Conservation (phyloP, 1,139 yeast species). For the Hemisphaericaspora xylofermentans region DNA sequence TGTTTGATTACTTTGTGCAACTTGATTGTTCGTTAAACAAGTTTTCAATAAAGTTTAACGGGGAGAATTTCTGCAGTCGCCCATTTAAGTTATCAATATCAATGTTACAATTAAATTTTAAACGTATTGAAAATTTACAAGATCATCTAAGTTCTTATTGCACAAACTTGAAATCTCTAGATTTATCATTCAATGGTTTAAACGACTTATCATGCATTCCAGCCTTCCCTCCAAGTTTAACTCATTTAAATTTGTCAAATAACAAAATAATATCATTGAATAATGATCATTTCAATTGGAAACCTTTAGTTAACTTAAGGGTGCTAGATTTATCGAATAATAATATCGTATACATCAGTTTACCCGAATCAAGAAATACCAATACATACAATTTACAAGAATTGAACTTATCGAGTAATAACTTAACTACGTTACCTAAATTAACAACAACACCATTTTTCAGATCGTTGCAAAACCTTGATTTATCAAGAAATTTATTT, state of each 20-base stretch:
- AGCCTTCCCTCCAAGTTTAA: constrained; percentile 18
- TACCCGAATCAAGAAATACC: constrained; percentile 2
- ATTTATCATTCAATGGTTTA: constrained; percentile 25
- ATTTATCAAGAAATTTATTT: constrained; percentile 26
- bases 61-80: constrained; percentile 1
- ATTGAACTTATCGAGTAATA: constrained; percentile 23
- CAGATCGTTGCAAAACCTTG: constrained; percentile 15
- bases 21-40: constrained; percentile 1
- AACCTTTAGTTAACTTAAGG: constrained; percentile 13
- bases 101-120: constrained; percentile 8
- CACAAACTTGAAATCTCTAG: constrained; percentile 16
- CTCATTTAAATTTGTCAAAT: constrained; percentile 25
- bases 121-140: constrained; percentile 9
- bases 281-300: constrained; percentile 14
- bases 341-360: constrained; percentile 15
- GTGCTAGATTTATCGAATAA: constrained; percentile 25
- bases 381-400: constrained; percentile 6
- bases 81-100: constrained; percentile 5
- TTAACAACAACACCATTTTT: constrained; percentile 12
- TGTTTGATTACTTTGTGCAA: not conserved
- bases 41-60: constrained; percentile 6
- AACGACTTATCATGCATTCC: constrained; percentile 14
- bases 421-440: constrained; percentile 12
- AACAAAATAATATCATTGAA: constrained; percentile 18
- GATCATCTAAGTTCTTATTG: constrained; percentile 12